A percentile compares a stretch with the other conserved stretches of the same genome.
Conservation (phyloP, 129 eudicot genomes). For the Chrysanthemum seticuspe region DNA sequence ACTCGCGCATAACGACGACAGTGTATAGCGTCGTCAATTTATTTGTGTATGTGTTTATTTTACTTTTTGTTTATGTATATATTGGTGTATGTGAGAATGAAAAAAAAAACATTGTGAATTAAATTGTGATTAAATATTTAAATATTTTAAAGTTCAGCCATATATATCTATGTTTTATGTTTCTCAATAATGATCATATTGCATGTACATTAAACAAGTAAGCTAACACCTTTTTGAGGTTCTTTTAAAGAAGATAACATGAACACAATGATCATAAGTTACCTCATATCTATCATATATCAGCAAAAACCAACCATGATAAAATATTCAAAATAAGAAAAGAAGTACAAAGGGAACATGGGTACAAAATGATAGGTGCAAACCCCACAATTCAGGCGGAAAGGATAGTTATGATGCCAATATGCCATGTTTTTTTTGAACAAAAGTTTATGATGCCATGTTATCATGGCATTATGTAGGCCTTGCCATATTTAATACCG, state of each 20-base stretch:
- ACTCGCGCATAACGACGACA: too few species aligned
- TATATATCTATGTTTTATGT: not conserved
- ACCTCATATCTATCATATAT: too few species aligned
- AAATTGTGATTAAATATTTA: too few species aligned
- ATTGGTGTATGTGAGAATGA: too few species aligned
- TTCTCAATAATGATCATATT: not conserved
- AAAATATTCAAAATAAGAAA: not conserved
- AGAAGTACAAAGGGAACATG: not conserved
- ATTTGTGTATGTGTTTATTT: too few species aligned
- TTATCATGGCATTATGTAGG: conserved; percentile 15
- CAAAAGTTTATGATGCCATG: not conserved
- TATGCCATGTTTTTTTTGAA: too few species aligned
- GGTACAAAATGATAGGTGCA: not conserved
- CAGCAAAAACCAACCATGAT: too few species aligned
- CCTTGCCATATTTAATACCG: not conserved
- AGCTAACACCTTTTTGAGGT: not conserved
- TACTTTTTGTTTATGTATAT: too few species aligned
- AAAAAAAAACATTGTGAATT: too few species aligned
- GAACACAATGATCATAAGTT: not conserved
- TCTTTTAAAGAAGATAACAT: not conserved
- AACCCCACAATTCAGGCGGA: conserved; percentile 15
- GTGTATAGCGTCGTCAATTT: too few species aligned
- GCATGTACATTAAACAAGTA: not conserved
- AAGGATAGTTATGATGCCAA: conserved; percentile 8
- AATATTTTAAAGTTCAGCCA: not conserved